Conservation (phyloP, 2,329 filamentous ascomycete genomes). For the Colletotrichum sp. region DNA sequence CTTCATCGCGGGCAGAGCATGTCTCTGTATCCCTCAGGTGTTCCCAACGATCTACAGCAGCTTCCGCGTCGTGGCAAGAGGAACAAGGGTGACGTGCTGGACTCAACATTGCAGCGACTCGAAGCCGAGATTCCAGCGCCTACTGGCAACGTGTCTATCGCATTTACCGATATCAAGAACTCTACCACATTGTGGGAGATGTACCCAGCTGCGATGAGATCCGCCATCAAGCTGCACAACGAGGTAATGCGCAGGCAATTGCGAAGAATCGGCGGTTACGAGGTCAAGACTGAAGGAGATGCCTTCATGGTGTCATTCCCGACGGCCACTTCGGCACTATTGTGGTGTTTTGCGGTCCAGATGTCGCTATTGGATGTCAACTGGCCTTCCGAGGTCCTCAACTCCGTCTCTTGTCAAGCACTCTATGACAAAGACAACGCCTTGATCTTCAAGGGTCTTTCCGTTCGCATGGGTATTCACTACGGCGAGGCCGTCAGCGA, state of each 20-base stretch:
- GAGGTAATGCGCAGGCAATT: slow-evolving; percentile 94
- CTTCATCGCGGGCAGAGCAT: slow-evolving; percentile 80
- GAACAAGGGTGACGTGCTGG: slow-evolving; percentile 69
- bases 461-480: slow-evolving; percentile 96
- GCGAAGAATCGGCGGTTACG: slow-evolving; percentile 92
- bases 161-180: slow-evolving; percentile 99
- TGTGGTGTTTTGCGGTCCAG: slow-evolving; percentile 98
- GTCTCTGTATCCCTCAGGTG: slow-evolving; percentile 79
- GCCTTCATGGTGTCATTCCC: slow-evolving; percentile 99
- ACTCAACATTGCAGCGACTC: slow-evolving; percentile 85
- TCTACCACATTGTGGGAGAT: slow-evolving; percentile 97
- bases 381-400: slow-evolving; percentile 93
- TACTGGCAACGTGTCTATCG: slow-evolving; percentile 87
- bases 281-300: slow-evolving; percentile 99
- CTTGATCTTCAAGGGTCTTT: slow-evolving; percentile 91
- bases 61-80: slow-evolving; percentile 70
- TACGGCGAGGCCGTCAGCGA: slow-evolving; percentile 95
- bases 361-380: slow-evolving; percentile 83
- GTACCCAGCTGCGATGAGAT: slow-evolving; percentile 92
- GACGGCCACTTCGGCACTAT: slow-evolving; percentile 88
- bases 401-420: slow-evolving; percentile 83
- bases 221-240: slow-evolving; percentile 96
- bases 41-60: slow-evolving; percentile 73
- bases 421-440: slow-evolving; percentile 83
- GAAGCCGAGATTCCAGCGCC: slow-evolving; percentile 92